Percentiles rank a stretch among this genome's conserved stretches.
These are phyloP conservation scores for Silene conica DNA, from an alignment of 148 eudicot genomes.

Conservation along the genomic window DNA sequence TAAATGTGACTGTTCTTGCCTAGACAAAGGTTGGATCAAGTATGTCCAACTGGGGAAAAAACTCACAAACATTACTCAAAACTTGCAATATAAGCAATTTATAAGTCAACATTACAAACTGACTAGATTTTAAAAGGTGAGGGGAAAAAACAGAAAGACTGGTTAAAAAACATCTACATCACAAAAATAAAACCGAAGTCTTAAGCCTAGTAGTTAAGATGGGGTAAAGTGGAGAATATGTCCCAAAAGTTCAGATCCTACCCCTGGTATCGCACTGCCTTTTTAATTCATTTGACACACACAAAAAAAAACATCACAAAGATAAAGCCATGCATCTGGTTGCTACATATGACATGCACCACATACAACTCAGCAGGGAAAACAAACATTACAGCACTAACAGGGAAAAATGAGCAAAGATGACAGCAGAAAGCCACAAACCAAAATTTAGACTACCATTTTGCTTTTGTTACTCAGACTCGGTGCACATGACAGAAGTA, in stretches of 20 bases:
- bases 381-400: not conserved
- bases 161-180: not conserved
- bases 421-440: not conserved
- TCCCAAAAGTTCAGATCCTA: no score
- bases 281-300: no score
- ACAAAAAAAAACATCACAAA: not conserved
- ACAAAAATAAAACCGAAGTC: no score
- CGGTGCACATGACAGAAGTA: not conserved
- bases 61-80: not conserved
- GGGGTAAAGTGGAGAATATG: no score
- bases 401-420: not conserved
- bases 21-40: not conserved
- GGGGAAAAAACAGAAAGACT: not conserved
- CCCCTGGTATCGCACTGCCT: no score
- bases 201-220: no score
- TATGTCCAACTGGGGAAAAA: not conserved
- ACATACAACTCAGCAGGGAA: not conserved
- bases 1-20: not conserved
- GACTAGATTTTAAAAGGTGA: not conserved
- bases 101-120: conserved; percentile 25
- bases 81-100: conserved; percentile 21
- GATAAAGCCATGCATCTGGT: conserved; percentile 7
- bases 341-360: not conserved
- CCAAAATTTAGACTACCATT: not conserved
- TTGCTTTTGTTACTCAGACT: not conserved